phyloP scores from a whole-genome alignment of 768 basidiomycete species.

The Fomitopsis pulvina region DNA sequence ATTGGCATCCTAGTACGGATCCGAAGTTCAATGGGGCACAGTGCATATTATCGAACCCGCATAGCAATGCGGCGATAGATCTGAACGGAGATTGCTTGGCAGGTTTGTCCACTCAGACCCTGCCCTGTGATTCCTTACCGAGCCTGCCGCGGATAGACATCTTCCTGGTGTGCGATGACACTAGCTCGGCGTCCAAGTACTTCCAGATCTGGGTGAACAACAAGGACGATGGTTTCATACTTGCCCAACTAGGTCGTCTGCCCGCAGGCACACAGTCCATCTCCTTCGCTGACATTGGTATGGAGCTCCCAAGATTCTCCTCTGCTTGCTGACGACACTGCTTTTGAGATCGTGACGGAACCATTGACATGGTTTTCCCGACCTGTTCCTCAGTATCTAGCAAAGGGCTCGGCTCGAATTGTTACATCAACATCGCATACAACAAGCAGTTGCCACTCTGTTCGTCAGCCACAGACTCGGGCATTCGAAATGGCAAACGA shows the following conservation, averaged over 20 bases:
- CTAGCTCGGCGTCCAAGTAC: slow-evolving; percentile 40
- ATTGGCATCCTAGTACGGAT: slow-evolving; percentile 37
- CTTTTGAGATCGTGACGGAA: slow-evolving; percentile 82
- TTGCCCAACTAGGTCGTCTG: slow-evolving; percentile 60
- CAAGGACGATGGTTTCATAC: slow-evolving; percentile 65
- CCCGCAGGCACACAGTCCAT: slow-evolving; percentile 75
- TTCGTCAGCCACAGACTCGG: slow-evolving; percentile 43
- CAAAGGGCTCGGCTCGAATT: slow-evolving; percentile 68
- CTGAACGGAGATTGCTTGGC: slow-evolving; percentile 94
- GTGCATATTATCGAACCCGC: slow-evolving; percentile 81
- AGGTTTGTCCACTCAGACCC: slow-evolving; percentile 50
- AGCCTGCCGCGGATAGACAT: slow-evolving; percentile 41
- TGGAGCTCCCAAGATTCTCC: neutral
- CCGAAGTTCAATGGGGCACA: slow-evolving; percentile 56
- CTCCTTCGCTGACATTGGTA: slow-evolving; percentile 89
- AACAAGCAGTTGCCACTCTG: slow-evolving; percentile 89
- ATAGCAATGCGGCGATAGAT: slow-evolving; percentile 92
- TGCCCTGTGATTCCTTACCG: neutral
- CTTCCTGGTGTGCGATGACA: slow-evolving; percentile 80
- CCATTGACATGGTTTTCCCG: slow-evolving; percentile 90
- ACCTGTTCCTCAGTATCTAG: slow-evolving; percentile 72
- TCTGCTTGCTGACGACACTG: slow-evolving; percentile 2
- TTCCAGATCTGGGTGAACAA: slow-evolving; percentile 94
- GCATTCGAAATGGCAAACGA: slow-evolving; percentile 40
- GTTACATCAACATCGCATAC: slow-evolving; percentile 86